Evolutionary conservation across 805 yeast species (phyloP), one percentile per base, ranked within the genome.

Genomic region (Brettanomyces naardenensis): DNA sequence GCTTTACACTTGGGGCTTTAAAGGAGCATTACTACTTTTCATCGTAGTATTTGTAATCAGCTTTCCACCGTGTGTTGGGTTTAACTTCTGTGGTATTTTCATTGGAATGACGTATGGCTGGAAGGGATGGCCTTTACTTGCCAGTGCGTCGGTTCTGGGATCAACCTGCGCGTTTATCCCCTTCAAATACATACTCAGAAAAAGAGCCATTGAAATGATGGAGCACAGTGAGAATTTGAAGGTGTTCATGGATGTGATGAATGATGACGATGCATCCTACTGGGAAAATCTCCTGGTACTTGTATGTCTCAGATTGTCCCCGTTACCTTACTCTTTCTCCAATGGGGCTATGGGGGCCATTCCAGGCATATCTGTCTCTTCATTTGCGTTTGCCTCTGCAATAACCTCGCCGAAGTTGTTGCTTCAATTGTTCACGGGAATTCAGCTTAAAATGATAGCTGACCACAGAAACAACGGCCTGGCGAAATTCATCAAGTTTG

Each of bases 321-420:
- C 98, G 1, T 71, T 90, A 50, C 97, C 97, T 0, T 92, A 88
- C 55, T 87, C 96, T 3, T 64, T 90, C 23, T 80, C 92, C 0
- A 90, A 90, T 52, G 97, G 96, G 4, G 97, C 95, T 0, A 67
- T 92, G 46, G 92, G 95, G 7, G 80, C 94, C 2, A 73, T 90
- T 11, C 95, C 94, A 0, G 82, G 85, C 14, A 68, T 90, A 10
- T 66, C 80, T 0, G 61, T 78, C 2, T 43, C 58, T 30, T 75
- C 78, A 19, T 90, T 82, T 56, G 63, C 78, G 3, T 52, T 79
- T 23, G 95, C 96, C 1, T 80, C 88, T 19, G 45, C 76, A 0
- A 56, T 86, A 25, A 77, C 95, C 2, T 75, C 95, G 0, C 97
- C 97, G 6, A 92, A 89, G 53, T 62, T 81, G 43, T 54, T 84